These are phyloP conservation scores for Pachysolen tannophilus DNA, from an alignment of 805 yeast species.

Conservation along the genomic window DNA sequence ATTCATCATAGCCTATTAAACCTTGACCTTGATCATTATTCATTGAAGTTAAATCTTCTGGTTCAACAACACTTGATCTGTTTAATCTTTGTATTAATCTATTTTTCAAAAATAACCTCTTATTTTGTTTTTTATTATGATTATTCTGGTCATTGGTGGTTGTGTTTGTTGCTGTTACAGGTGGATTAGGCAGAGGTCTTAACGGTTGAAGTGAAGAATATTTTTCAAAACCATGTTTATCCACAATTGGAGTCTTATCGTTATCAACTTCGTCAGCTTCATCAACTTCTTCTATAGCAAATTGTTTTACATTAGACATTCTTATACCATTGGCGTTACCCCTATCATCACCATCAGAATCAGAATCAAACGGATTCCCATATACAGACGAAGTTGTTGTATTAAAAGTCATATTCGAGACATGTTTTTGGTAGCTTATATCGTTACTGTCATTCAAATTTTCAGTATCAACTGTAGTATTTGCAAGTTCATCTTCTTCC, in stretches of 20 bases:
- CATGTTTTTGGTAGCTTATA: neutral
- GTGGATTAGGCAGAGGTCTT: neutral
- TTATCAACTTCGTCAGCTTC: conserved; percentile 1
- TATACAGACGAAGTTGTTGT: neutral
- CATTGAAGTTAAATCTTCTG: neutral
- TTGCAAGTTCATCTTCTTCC: neutral
- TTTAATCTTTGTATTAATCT: neutral
- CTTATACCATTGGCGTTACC: neutral
- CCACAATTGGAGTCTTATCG: conserved; percentile 7
- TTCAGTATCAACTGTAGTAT: conserved; percentile 3
- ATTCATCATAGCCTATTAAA: neutral
- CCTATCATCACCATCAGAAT: neutral
- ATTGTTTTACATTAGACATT: neutral
- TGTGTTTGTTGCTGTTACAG: neutral
- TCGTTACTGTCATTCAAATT: neutral
- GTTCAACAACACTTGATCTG: neutral
- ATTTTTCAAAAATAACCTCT: neutral
- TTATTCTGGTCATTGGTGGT: too few species aligned
- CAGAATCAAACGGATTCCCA: neutral
- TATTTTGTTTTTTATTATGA: too few species aligned
- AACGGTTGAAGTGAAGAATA: neutral
- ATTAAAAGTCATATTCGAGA: neutral
- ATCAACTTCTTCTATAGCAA: conserved; percentile 2
- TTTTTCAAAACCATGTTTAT: neutral
- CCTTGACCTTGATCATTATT: neutral